A percentile compares a stretch with the other conserved stretches of the same genome.
Conservation (phyloP, 2,329 filamentous ascomycete species). For the Diaporthe vexans region DNA sequence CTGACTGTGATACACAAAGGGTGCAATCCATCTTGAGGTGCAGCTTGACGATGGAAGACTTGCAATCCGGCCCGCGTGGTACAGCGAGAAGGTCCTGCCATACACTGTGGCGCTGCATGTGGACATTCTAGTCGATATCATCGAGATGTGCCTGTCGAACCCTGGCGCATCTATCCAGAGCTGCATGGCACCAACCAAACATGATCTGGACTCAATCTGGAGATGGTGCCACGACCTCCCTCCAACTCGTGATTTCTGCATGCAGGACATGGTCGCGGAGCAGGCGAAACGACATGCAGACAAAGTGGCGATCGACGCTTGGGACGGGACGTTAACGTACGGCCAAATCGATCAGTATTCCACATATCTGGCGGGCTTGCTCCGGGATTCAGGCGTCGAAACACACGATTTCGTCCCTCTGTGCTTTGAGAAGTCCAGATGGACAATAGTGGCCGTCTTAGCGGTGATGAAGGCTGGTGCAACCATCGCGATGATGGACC, state of each 20-base stretch:
- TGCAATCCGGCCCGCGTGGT: conserved; percentile 57
- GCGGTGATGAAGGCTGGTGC: conserved; percentile 51
- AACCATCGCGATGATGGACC: conserved; percentile 50
- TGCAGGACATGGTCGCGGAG: conserved; percentile 61
- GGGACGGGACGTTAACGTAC: conserved; percentile 46
- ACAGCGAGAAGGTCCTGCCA: conserved; percentile 55
- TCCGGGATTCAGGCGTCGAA: conserved; percentile 42
- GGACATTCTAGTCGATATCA: conserved; percentile 56
- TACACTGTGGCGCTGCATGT: conserved; percentile 60
- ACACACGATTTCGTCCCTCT: conserved; percentile 45
- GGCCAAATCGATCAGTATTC: conserved; percentile 43
- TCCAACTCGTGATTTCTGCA: conserved; percentile 58
- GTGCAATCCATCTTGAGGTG: conserved; percentile 51
- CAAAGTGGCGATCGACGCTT: conserved; percentile 50
- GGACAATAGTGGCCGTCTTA: conserved; percentile 48
- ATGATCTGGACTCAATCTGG: conserved; percentile 56
- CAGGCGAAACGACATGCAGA: conserved; percentile 51
- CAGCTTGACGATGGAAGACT: conserved; percentile 48
- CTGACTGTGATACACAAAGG: conserved; percentile 45
- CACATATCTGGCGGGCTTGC: conserved; percentile 40
- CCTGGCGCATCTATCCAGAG: conserved; percentile 49
- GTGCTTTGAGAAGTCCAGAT: conserved; percentile 49
- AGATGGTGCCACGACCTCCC: conserved; percentile 61
- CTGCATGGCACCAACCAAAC: conserved; percentile 50
- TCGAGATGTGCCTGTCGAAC: conserved; percentile 52